phyloP scores from a whole-genome alignment of 1,284 basidiomycete genomes.

The Malassezia arunalokei region DNA sequence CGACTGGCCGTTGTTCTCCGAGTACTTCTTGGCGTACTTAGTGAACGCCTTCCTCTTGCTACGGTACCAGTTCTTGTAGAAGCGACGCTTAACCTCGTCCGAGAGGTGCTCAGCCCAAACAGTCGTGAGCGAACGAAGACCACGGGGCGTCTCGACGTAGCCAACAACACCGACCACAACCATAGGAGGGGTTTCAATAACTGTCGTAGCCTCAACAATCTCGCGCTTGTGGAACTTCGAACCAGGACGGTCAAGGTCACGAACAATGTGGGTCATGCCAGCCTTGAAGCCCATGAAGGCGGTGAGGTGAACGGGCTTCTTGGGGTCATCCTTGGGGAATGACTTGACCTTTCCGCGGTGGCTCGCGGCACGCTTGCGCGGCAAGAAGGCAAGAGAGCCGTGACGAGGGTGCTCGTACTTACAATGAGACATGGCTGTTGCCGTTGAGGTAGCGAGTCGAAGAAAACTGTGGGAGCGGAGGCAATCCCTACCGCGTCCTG shows the following conservation, averaged over 20 bases:
- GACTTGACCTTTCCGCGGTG: conserved; percentile 45
- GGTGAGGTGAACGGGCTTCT: conserved; percentile 97
- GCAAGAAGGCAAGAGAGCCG: conserved; percentile 46
- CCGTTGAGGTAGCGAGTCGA: conserved; percentile 17
- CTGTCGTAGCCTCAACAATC: conserved; percentile 91
- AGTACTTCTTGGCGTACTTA: conserved; percentile 94
- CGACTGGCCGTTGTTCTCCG: conserved; percentile 85
- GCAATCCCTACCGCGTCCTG: neutral
- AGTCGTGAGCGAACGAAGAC: conserved; percentile 70
- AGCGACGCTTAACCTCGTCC: conserved; percentile 88
- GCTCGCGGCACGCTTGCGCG: conserved; percentile 45
- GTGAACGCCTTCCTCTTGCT: conserved; percentile 99
- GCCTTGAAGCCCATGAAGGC: conserved; percentile 99
- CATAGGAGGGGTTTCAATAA: conserved; percentile 95
- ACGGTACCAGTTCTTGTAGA: conserved; percentile 99
- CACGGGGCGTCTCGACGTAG: conserved; percentile 98
- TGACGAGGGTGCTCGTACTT: conserved; percentile 46
- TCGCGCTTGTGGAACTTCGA: conserved; percentile 58
- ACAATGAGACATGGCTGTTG: conserved; percentile 18
- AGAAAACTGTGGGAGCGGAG: conserved; percentile 5
- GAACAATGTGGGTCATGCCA: conserved; percentile 98
- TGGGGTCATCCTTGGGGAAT: conserved; percentile 78
- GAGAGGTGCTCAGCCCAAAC: conserved; percentile 59
- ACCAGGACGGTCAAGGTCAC: conserved; percentile 96
- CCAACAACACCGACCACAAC: conserved; percentile 97